Base-by-base conservation (phyloP, 1,284 basidiomycete genomes). In the Retiboletus flavoniger region DNA sequence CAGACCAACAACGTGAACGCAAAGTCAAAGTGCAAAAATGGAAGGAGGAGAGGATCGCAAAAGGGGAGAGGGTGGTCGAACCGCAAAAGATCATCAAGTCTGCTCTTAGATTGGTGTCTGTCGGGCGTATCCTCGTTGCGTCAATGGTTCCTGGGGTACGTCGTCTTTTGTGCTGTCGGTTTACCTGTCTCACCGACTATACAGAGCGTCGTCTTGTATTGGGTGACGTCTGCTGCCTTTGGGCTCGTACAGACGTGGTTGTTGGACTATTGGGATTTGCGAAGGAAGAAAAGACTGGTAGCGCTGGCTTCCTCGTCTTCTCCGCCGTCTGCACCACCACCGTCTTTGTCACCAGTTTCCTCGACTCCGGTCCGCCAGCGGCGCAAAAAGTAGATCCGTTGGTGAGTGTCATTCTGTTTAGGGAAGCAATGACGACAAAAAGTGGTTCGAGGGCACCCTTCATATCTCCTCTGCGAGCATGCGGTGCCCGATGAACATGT, bases 171-270 rank as follows among this genome's bases (percentile, higher is more conserved):
- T 45, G 48, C 17, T 41, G 43, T 44, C 16, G 19, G 35, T 7
- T 54, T 53, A 24, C 19, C 24, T 39, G 19, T 16, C 59, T 58
- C 50, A 62, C 52, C 40, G 3, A 17, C 11, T 58, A 28, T 56
- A 32, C 61, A 94, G 90, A 83, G 87, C 46, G 78, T 95, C 17
- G 77, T 87, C 43, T 63, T 94, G 17, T 95, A 93, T 67, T 95
- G 93, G 93, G 76, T 89, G 3, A 85, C 90, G 6, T 94, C 91
- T 7, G 88, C 92, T 24, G 70, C 82, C 17, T 91, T 90, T 66
- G 92, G 92, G 35, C 73, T 95, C 21, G 56, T 87, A 16, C 91
- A 95, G 67, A 89, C 89, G 7, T 87, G 86, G 79, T 60, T 80
- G n/a, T 77, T 95, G 55, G 85, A 90, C 51, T 87, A 78, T 72